Percentiles rank a stretch among this genome's conserved stretches.
Conservation (phyloP, 495 filamentous ascomycete genomes). For the Penicillium simplicissimum region DNA sequence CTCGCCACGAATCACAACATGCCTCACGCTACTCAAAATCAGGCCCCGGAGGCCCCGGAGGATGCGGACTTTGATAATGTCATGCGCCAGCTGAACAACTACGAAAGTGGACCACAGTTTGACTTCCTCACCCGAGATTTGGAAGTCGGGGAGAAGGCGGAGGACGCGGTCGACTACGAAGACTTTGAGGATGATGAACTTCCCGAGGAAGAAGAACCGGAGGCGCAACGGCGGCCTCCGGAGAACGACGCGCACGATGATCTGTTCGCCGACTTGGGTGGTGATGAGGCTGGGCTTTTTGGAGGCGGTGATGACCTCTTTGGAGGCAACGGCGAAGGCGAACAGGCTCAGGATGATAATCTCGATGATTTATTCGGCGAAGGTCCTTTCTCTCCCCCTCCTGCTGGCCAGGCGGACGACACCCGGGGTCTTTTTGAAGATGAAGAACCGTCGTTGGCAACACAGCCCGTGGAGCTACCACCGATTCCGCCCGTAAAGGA, state of each 20-base stretch:
- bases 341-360: slow-evolving; percentile 38
- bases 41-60: slow-evolving; percentile 33
- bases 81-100: slow-evolving; percentile 51
- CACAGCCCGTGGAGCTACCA: slow-evolving; percentile 26
- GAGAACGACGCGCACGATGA: slow-evolving; percentile 21
- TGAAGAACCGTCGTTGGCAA: slow-evolving; percentile 31
- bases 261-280: slow-evolving; percentile 27
- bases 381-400: slow-evolving; percentile 39
- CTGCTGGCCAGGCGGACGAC: slow-evolving; percentile 41
- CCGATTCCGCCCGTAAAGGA: slow-evolving; percentile 27
- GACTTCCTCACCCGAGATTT: slow-evolving; percentile 52
- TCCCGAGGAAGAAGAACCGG: slow-evolving; percentile 61
- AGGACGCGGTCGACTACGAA: slow-evolving; percentile 83
- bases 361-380: slow-evolving; percentile 60
- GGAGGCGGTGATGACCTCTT: slow-evolving; percentile 42
- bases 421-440: slow-evolving; percentile 44
- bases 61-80: slow-evolving; percentile 53
- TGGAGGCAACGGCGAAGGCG: slow-evolving; percentile 39
- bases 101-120: slow-evolving; percentile 38
- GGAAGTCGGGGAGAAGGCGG: slow-evolving; percentile 70
- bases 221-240: slow-evolving; percentile 11
- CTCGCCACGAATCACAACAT: slow-evolving; percentile 26
- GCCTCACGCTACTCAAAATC: slow-evolving; percentile 50
- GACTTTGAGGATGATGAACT: slow-evolving; percentile 78
- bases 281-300: slow-evolving; percentile 57